Evolutionary conservation across 164 flowering plant species (phyloP).

Genomic region (Annona cherimola): DNA sequence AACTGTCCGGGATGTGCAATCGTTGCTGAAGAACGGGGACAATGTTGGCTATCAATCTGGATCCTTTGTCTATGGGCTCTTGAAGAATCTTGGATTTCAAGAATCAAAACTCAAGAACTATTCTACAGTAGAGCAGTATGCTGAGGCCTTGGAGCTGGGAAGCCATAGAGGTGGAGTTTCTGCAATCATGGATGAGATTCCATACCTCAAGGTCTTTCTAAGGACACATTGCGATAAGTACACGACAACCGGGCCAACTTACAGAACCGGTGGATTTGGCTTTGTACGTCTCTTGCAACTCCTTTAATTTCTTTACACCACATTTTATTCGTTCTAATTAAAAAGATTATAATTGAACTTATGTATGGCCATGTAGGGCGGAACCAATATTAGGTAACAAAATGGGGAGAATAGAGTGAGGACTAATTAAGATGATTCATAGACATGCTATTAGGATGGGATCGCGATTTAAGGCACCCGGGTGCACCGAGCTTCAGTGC

Average conservation of each 20-base stretch:
- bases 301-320: slow-evolving; percentile 4
- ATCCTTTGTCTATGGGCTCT: slow-evolving; percentile 12
- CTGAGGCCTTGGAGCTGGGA: background rate
- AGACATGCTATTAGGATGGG: background rate
- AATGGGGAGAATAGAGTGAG: too few relatives aligned
- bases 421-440: too few relatives aligned
- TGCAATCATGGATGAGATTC: slow-evolving; percentile 1
- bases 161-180: background rate
- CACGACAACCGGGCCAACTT: slow-evolving; percentile 15
- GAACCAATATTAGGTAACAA: too few relatives aligned
- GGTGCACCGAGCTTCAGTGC: too few relatives aligned
- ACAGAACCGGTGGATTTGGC: slow-evolving; percentile 20
- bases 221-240: slow-evolving; percentile 20
- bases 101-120: background rate
- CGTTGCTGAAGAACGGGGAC: background rate
- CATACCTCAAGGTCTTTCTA: slow-evolving; percentile 14
- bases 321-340: background rate
- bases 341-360: too few relatives aligned
- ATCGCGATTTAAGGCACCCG: background rate
- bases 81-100: background rate
- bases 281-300: slow-evolving; percentile 13
- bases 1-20: slow-evolving; percentile 1
- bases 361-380: too few relatives aligned
- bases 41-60: slow-evolving; percentile 18
- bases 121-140: background rate